A percentile compares a stretch with the other conserved stretches of the same genome.
phyloP scores from a whole-genome alignment of 2,329 filamentous ascomycete genomes.

The Neurospora sp. region DNA sequence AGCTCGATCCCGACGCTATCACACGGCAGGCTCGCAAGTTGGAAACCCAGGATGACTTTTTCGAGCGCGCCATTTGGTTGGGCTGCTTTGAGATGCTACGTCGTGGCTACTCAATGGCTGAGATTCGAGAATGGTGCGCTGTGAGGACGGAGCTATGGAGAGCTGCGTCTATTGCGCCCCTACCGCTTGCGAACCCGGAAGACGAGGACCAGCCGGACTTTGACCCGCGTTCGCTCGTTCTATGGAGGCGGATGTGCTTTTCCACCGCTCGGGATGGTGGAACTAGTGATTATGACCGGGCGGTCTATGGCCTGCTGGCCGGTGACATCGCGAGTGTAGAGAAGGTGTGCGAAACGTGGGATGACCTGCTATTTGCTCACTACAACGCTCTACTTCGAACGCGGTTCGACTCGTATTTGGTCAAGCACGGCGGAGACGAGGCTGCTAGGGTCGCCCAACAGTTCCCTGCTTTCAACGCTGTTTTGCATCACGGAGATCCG shows the following conservation, averaged over 20 bases:
- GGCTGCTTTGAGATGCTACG: slow-evolving; percentile 91
- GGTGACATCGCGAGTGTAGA: slow-evolving; percentile 74
- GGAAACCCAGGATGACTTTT: slow-evolving; percentile 75
- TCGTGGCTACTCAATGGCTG: slow-evolving; percentile 63
- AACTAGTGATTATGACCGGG: slow-evolving; percentile 70
- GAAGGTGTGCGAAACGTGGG: slow-evolving; percentile 68
- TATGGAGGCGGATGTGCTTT: slow-evolving; percentile 74
- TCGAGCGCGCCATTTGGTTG: slow-evolving; percentile 84
- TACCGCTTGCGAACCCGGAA: slow-evolving; percentile 48
- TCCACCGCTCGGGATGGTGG: slow-evolving; percentile 59
- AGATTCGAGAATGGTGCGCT: slow-evolving; percentile 77
- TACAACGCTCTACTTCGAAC: slow-evolving; percentile 78
- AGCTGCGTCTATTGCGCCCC: slow-evolving; percentile 68
- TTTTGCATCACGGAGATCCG: slow-evolving; percentile 51
- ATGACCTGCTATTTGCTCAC: slow-evolving; percentile 78
- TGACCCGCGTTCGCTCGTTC: slow-evolving; percentile 39
- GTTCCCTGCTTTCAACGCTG: slow-evolving; percentile 55
- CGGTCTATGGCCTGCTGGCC: slow-evolving; percentile 82
- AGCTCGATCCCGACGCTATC: slow-evolving; percentile 86
- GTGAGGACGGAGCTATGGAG: slow-evolving; percentile 85
- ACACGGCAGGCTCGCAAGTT: slow-evolving; percentile 67
- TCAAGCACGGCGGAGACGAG: slow-evolving; percentile 43
- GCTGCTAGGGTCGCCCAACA: slow-evolving; percentile 45
- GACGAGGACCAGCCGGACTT: slow-evolving; percentile 31
- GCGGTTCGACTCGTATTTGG: slow-evolving; percentile 66